Percentiles rank a stretch among this genome's conserved stretches.
Conservation (phyloP, 73 alveolate species). For the Paramecium sonneborni region DNA sequence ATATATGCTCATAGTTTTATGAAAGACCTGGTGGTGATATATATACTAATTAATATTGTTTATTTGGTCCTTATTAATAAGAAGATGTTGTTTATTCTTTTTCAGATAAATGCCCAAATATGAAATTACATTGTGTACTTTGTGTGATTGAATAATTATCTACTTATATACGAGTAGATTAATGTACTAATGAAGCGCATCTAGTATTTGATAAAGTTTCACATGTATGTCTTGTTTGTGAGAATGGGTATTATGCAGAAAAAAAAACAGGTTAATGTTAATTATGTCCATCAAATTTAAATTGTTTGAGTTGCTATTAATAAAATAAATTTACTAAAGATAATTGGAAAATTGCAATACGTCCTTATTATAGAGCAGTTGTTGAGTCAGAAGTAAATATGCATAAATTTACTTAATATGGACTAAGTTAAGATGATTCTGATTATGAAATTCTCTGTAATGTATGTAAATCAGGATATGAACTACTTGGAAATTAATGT, state of each 20-base stretch:
- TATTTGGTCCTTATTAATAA: neutral
- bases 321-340: neutral
- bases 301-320: neutral
- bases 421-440: neutral
- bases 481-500: neutral
- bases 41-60: neutral
- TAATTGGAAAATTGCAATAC: neutral
- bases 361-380: neutral
- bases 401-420: neutral
- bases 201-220: neutral
- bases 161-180: neutral
- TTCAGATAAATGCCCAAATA: neutral
- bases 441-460: neutral
- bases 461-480: neutral
- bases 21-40: neutral
- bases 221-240: neutral
- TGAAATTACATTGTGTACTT: neutral
- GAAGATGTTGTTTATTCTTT: neutral
- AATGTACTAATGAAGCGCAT: neutral
- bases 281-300: neutral
- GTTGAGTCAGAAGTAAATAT: neutral
- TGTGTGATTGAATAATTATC: neutral
- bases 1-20: no score
- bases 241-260: neutral
- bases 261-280: neutral